These are phyloP conservation scores for Hypoxylon sp. DNA, from an alignment of 2,329 filamentous ascomycete genomes.

Conservation along the genomic window DNA sequence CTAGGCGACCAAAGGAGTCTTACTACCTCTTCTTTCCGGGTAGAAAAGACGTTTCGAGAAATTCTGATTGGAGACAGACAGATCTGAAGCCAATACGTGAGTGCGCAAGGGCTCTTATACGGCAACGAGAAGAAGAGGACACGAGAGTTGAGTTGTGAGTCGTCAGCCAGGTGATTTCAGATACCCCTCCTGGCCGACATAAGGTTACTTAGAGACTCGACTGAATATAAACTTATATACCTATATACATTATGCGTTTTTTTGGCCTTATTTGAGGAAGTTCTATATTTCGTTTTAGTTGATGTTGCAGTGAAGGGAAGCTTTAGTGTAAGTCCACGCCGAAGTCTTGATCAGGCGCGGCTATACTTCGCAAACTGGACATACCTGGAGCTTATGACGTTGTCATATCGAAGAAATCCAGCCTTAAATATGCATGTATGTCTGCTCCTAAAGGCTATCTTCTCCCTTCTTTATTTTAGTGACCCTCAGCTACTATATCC, in stretches of 20 bases:
- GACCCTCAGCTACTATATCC: not conserved
- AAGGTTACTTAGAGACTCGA: constrained; percentile 37
- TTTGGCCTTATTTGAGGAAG: constrained; percentile 2
- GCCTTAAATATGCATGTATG: not conserved
- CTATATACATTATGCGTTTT: constrained; percentile 24
- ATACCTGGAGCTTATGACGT: not conserved
- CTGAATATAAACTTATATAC: constrained; percentile 41
- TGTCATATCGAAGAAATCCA: not conserved
- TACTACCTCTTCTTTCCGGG: constrained; percentile 29
- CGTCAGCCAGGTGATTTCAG: constrained; percentile 50
- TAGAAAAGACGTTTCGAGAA: constrained; percentile 26
- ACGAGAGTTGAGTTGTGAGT: constrained; percentile 27
- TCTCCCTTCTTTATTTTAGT: not conserved
- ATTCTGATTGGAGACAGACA: constrained; percentile 34
- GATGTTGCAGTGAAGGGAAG: not conserved
- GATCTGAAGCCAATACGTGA: constrained; percentile 18
- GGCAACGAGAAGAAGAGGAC: constrained; percentile 25
- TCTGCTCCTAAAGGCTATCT: not conserved
- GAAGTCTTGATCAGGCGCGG: not conserved
- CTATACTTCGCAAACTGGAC: too few relatives aligned
- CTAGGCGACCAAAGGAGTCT: constrained; percentile 16
- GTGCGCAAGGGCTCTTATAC: constrained; percentile 37
- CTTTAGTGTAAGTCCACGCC: too few relatives aligned
- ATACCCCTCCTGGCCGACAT: constrained; percentile 50
- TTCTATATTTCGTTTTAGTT: not conserved